Conservation (phyloP, 805 yeast species). For the Millerago galiae region DNA sequence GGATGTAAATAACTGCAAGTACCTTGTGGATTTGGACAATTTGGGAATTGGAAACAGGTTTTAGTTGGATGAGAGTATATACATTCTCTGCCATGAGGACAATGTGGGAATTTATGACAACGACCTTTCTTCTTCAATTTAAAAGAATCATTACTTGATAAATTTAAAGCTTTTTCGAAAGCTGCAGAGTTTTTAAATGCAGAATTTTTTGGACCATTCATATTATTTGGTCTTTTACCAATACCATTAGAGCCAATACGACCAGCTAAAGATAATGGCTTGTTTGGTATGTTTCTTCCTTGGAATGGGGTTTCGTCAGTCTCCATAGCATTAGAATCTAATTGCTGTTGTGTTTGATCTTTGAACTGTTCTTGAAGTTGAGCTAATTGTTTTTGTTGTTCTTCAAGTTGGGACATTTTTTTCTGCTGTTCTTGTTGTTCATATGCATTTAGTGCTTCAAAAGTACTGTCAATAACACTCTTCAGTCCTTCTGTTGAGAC, state of each 20-base stretch:
- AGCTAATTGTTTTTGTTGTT: conserved; percentile 1
- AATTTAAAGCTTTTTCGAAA: conserved; percentile 33
- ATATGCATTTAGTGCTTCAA: conserved; percentile 38
- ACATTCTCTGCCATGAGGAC: conserved; percentile 59
- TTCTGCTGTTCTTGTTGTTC: conserved; percentile 7
- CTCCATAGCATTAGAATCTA: conserved; percentile 1
- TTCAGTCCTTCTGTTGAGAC: conserved; percentile 57
- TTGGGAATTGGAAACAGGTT: conserved; percentile 66
- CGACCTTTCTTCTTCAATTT: conserved; percentile 53
- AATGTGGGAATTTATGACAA: conserved; percentile 67
- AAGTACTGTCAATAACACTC: conserved; percentile 50
- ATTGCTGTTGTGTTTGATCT: conserved; percentile 2
- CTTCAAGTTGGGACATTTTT: background rate
- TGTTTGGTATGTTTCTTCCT: conserved; percentile 8
- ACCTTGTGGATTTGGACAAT: conserved; percentile 74
- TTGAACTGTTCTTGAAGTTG: background rate
- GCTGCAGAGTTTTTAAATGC: conserved; percentile 26
- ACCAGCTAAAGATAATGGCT: conserved; percentile 1
- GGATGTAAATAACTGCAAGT: conserved; percentile 82
- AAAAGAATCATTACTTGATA: conserved; percentile 28
- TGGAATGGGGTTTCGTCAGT: background rate
- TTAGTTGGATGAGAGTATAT: conserved; percentile 75
- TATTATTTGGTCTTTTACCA: conserved; percentile 4
- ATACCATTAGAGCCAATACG: conserved; percentile 7
- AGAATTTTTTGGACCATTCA: conserved; percentile 11